A percentile compares a stretch with the other conserved stretches of the same genome.
phyloP scores from a whole-genome alignment of 23 red algal species.

The Gracilaria gracilis region DNA sequence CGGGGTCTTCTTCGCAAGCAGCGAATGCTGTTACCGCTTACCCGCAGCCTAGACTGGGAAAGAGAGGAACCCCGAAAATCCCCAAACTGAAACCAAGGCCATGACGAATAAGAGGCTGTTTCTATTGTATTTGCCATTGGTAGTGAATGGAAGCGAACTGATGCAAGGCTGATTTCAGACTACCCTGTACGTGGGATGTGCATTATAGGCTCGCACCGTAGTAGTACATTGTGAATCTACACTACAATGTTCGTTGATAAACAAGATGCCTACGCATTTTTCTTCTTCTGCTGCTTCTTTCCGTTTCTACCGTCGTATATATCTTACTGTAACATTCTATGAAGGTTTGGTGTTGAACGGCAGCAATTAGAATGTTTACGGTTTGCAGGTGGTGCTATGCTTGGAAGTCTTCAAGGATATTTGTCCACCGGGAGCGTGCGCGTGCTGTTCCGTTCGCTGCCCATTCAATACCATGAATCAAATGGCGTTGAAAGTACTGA shows the following conservation, averaged over 20 bases:
- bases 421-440: neutral
- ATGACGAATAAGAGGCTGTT: neutral
- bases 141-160: neutral
- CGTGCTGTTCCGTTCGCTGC: neutral
- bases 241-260: too few relatives aligned
- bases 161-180: too few relatives aligned
- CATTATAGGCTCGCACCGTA: too few relatives aligned
- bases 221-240: too few relatives aligned
- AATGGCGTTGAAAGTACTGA: neutral
- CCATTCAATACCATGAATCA: constrained; percentile 26
- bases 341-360: too few relatives aligned
- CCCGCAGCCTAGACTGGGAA: neutral
- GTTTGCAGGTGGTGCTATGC: neutral
- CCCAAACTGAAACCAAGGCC: neutral
- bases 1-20: neutral
- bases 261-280: neutral
- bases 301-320: too few relatives aligned
- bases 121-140: neutral
- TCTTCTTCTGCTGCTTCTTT: neutral
- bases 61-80: neutral
- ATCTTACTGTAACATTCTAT: too few relatives aligned
- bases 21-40: neutral
- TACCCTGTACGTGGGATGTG: too few relatives aligned
- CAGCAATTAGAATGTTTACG: too few relatives aligned
- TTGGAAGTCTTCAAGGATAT: neutral